A percentile compares a stretch with the other conserved stretches of the same genome.
phyloP scores from a whole-genome alignment of 805 yeast species.

The Nakazawaea ishiwadae region DNA sequence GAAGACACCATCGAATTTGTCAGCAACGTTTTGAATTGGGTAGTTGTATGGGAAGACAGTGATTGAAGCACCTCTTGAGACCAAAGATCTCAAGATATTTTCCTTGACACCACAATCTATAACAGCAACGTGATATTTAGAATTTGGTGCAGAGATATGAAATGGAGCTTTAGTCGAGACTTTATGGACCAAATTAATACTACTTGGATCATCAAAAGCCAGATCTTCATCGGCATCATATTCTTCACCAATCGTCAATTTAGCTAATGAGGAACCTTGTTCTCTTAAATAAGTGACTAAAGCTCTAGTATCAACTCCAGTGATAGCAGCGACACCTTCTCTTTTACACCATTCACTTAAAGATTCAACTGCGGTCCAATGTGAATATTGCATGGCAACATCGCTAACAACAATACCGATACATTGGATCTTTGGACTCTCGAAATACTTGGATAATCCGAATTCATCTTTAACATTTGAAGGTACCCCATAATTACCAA shows the following conservation, averaged over 20 bases:
- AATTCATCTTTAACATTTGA: slow-evolving; percentile 79
- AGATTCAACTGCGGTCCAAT: slow-evolving; percentile 98
- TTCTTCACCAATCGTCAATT: slow-evolving; percentile 85
- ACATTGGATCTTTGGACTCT: slow-evolving; percentile 87
- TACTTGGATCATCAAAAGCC: slow-evolving; percentile 86
- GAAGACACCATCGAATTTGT: slow-evolving; percentile 91
- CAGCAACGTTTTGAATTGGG: slow-evolving; percentile 86
- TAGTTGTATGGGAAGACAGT: slow-evolving; percentile 96
- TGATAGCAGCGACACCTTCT: slow-evolving; percentile 92
- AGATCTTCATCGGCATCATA: slow-evolving; percentile 90
- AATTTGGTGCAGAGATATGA: slow-evolving; percentile 66
- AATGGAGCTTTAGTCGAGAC: slow-evolving; percentile 95
- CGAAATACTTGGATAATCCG: slow-evolving; percentile 85
- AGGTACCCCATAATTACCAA: slow-evolving; percentile 99
- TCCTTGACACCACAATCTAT: slow-evolving; percentile 99
- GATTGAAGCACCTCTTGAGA: slow-evolving; percentile 90
- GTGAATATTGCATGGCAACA: slow-evolving; percentile 93
- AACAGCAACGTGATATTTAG: slow-evolving; percentile 78
- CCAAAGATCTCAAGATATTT: slow-evolving; percentile 90
- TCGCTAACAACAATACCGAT: slow-evolving; percentile 95
- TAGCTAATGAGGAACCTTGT: slow-evolving; percentile 91
- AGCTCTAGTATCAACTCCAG: slow-evolving; percentile 97
- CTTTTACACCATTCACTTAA: slow-evolving; percentile 94
- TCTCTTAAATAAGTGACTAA: slow-evolving; percentile 91
- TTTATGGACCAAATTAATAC: slow-evolving; percentile 83